These are phyloP conservation scores for Colletotrichum ledebouriae DNA, from an alignment of 2,329 filamentous ascomycete genomes.

Conservation along the genomic window DNA sequence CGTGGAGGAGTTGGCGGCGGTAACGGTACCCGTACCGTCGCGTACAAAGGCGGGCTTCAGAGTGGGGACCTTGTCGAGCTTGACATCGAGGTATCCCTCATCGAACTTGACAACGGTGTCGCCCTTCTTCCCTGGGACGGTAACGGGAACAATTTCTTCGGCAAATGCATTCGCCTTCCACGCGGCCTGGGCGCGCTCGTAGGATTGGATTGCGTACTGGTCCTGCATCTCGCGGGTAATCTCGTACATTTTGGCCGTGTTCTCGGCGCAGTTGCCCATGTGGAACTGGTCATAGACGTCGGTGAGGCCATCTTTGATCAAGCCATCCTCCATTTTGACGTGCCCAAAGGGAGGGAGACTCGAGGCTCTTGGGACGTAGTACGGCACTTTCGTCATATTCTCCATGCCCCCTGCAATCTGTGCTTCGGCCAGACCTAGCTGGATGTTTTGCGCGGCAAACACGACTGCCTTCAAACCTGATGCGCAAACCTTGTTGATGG, in stretches of 20 bases:
- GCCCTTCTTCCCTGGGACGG: conserved; percentile 86
- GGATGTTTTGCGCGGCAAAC: conserved; percentile 93
- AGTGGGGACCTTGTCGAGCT: conserved; percentile 85
- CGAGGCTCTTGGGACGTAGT: conserved; percentile 87
- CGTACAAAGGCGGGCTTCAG: conserved; percentile 93
- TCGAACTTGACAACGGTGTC: conserved; percentile 84
- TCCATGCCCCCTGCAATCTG: conserved; percentile 97
- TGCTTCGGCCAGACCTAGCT: conserved; percentile 88
- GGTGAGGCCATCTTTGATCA: conserved; percentile 95
- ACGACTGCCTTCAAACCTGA: conserved; percentile 94
- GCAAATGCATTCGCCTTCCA: conserved; percentile 87
- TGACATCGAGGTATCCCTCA: conserved; percentile 90
- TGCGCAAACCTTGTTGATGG: conserved; percentile 98
- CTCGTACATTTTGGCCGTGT: conserved; percentile 87
- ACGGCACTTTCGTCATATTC: conserved; percentile 95
- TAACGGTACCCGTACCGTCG: conserved; percentile 89
- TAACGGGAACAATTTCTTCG: conserved; percentile 92
- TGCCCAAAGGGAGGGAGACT: conserved; percentile 88
- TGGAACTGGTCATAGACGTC: conserved; percentile 98
- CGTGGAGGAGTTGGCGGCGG: conserved; percentile 92
- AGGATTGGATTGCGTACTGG: conserved; percentile 88
- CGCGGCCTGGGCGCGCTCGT: conserved; percentile 88
- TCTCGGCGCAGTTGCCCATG: conserved; percentile 98
- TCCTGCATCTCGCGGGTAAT: conserved; percentile 91
- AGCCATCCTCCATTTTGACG: conserved; percentile 87